Base-by-base conservation (phyloP, 441 rosid species). In the Manihot esculenta region DNA sequence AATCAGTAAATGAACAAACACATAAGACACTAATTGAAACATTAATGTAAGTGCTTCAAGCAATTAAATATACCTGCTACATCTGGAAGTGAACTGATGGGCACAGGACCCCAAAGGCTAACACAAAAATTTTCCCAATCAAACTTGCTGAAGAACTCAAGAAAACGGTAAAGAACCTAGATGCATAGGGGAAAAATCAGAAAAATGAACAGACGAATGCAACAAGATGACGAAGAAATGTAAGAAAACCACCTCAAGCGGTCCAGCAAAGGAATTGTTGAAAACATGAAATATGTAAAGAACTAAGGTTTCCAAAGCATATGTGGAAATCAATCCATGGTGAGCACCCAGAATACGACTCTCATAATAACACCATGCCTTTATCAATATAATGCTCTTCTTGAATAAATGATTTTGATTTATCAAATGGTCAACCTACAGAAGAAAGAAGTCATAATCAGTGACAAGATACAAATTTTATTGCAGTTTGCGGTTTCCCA, bases 311-410 rank as follows among this genome's bases (percentile, higher is more conserved):
- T 95, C 99, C 66, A 95, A 69, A 53, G 97, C 98, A 78, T 95
- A 95, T 60, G 99, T 95, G 1, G 99, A 96, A 68, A 96, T 96
- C 76, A 96, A 86, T 66, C 99, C 99, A 77, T 96, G 99, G 84
- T 93, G 98, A 80, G 99, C 98, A 78, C 99, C 99, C 81, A 95
- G 77, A 81, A 91, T 93, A 58, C 99, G 98, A 79, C 99, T 95
- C 88, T 95, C 99, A 75, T 95, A 95, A 77, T 95, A 95, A 85
- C 99, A 95, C 99, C 99, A 95, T 15, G 99, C 99, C 76, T 95
- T 95, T 69, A 95, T 91, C 86, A 95, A 77, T 74, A 93, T 91
- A 74, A 93, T 91, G 83, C 99, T 95, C 66, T 92, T 89, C 81
- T 93, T 96, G 86, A 93, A 91, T 65, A 96, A 84, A 84, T 93